Percentiles rank a stretch among this genome's conserved stretches.
Conservation (phyloP, 192 early-diverging fungal species). For the Coemansia sp. region DNA sequence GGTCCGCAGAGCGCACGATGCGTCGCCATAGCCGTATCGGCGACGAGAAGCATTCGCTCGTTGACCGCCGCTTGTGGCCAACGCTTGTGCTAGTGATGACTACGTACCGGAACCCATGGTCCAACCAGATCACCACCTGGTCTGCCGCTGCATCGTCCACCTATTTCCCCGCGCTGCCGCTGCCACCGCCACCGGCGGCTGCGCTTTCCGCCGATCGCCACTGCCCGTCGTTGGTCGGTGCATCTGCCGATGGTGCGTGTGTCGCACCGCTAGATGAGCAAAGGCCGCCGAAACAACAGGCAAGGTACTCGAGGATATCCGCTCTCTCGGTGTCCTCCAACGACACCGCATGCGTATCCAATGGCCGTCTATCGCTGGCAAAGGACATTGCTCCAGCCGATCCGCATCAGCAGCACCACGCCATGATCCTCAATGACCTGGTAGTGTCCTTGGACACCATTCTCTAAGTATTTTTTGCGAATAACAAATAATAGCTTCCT, state of each 20-base stretch:
- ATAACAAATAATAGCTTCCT: too few relatives aligned
- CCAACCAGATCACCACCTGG: conserved; percentile 41
- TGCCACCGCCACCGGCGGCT: too few relatives aligned
- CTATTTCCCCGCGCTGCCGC: neutral
- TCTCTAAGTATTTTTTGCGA: too few relatives aligned
- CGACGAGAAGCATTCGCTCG: conserved; percentile 11
- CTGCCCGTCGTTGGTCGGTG: neutral
- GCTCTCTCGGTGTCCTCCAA: conserved; percentile 47
- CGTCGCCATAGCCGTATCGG: neutral
- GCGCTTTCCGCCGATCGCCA: too few relatives aligned
- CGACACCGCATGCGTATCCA: conserved; percentile 46
- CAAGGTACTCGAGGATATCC: conserved; percentile 35
- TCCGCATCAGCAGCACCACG: neutral
- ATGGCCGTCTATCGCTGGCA: conserved; percentile 28
- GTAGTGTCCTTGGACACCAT: neutral
- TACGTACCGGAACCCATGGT: conserved; percentile 30
- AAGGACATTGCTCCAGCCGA: conserved; percentile 15
- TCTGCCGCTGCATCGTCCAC: conserved; percentile 22
- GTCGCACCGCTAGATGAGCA: neutral
- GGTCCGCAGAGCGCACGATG: too few relatives aligned
- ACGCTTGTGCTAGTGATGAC: conserved; percentile 43
- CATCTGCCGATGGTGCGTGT: neutral
- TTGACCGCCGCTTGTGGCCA: conserved; percentile 30
- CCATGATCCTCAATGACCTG: neutral
- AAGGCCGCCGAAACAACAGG: neutral